Evolutionary conservation across 257 asterid species (phyloP), one percentile per base, ranked within the genome.

Genomic region (Fraxinus cuspidata): DNA sequence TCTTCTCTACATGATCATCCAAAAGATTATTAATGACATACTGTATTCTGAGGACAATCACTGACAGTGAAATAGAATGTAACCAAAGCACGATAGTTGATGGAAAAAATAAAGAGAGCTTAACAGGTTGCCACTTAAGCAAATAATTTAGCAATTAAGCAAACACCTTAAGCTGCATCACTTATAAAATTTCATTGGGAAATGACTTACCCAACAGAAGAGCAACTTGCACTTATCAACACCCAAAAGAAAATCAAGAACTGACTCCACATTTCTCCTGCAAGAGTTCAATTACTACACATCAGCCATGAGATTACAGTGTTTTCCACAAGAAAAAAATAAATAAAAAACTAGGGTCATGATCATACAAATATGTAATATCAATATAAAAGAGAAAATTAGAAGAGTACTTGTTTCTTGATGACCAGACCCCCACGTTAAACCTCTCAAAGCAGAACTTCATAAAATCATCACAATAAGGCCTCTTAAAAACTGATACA

Each of bases 381-480:
- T 25, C 31, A 74, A 73, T 37, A 47, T 27, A 58, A 66, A 58
- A 64, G 66, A 76, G 73, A 77, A 71, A 74, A 79, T 34, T 37
- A 79, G 86, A 84, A 71, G 80, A 84, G 81, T 90, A 94, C 98
- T 84, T 88, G 73, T 88, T 85, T 86, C 94, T 91, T 75, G 97
- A 94, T 49, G 97, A 78, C 98, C 97, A 94, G 56, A 94, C 77
- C 31, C 96, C 97, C 38, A 94, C 97, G 77, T 79, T 81, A 84
- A 92, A 94, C 83, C 78, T 87, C 86, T 89, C 90, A 67, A 94
- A 89, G 83, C 97, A 94, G 83, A 94, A 94, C 79, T 87, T 82
- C 86, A 94, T 83, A 87, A 92, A 94, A 81, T 90, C 96, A 44
- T 91, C 90, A 83, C 90, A 91, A 74, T 87, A 85, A 9, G 98